These are phyloP conservation scores for Solanum etuberosum DNA, from an alignment of 257 asterid genomes.

Conservation along the genomic window DNA sequence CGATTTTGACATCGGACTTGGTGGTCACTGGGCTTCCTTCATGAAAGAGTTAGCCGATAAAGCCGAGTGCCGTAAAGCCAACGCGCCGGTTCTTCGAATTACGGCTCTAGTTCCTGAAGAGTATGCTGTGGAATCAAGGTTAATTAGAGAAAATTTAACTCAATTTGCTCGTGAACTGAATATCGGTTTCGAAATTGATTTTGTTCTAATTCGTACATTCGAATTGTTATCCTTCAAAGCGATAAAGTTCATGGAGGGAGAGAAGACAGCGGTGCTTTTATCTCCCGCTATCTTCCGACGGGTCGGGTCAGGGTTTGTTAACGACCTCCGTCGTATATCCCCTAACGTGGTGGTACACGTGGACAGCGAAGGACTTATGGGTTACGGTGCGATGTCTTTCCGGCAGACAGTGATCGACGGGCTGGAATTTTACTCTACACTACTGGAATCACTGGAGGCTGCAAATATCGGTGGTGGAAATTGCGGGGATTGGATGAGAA, in stretches of 20 bases:
- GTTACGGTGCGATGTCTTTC: slow-evolving; percentile 45
- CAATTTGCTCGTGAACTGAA: slow-evolving; percentile 70
- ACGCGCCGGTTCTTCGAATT: slow-evolving; percentile 41
- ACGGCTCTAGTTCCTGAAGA: slow-evolving; percentile 76
- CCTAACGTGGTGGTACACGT: slow-evolving; percentile 90
- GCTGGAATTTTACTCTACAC: slow-evolving; percentile 70
- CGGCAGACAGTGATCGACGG: slow-evolving; percentile 79
- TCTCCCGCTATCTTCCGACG: slow-evolving; percentile 68
- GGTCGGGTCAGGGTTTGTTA: slow-evolving; percentile 58
- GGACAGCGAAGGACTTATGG: slow-evolving; percentile 58
- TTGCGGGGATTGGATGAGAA: slow-evolving; percentile 47
- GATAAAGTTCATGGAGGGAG: slow-evolving; percentile 68
- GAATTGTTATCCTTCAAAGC: slow-evolving; percentile 61
- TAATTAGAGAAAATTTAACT: slow-evolving; percentile 48
- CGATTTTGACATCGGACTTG: slow-evolving; percentile 66
- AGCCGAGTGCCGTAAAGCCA: slow-evolving; percentile 29
- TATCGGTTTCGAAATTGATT: slow-evolving; percentile 62
- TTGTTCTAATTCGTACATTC: slow-evolving; percentile 39
- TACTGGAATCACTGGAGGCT: slow-evolving; percentile 73
- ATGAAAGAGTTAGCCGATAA: slow-evolving; percentile 69
- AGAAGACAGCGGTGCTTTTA: slow-evolving; percentile 49
- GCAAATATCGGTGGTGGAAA: slow-evolving; percentile 31
- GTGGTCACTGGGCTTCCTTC: slow-evolving; percentile 88
- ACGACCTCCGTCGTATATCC: slow-evolving; percentile 53
- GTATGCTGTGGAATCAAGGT: slow-evolving; percentile 47